These are phyloP conservation scores for Omphalea diandra DNA, from an alignment of 441 rosid genomes.

Conservation along the genomic window DNA sequence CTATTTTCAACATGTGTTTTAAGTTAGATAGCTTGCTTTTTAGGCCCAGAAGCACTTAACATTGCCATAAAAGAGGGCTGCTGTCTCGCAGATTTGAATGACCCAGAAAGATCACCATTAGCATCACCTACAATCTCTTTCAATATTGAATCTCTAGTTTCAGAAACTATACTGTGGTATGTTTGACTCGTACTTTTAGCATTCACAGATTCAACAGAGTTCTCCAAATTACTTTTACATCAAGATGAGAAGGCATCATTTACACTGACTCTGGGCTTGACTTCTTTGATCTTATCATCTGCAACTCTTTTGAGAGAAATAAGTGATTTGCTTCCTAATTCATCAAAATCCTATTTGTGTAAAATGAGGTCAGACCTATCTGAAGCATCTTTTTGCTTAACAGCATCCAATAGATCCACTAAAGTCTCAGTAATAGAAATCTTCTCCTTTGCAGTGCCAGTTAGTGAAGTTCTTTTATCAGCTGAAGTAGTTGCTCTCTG, in stretches of 20 bases:
- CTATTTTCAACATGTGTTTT: slow-evolving; percentile 60
- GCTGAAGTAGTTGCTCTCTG: slow-evolving; percentile 31
- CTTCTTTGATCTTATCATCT: slow-evolving; percentile 44
- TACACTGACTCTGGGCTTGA: slow-evolving; percentile 32
- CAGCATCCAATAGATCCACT: slow-evolving; percentile 34
- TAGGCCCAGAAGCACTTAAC: slow-evolving; percentile 56
- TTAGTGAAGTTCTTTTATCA: slow-evolving; percentile 36
- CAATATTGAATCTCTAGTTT: slow-evolving; percentile 41
- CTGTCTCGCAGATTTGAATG: slow-evolving; percentile 45
- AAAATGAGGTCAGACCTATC: slow-evolving; percentile 34
- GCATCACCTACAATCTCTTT: slow-evolving; percentile 51
- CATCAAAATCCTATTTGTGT: slow-evolving; percentile 40
- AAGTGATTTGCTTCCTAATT: slow-evolving; percentile 27
- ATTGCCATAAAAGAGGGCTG: slow-evolving; percentile 44
- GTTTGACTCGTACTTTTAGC: slow-evolving; percentile 35
- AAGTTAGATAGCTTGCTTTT: slow-evolving; percentile 93
- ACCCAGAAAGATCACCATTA: slow-evolving; percentile 53
- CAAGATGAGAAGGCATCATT: slow-evolving; percentile 35
- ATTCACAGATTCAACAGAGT: slow-evolving; percentile 32
- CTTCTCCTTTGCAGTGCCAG: slow-evolving; percentile 35
- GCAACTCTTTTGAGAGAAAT: slow-evolving; percentile 30
- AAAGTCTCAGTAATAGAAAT: slow-evolving; percentile 35
- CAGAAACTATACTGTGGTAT: slow-evolving; percentile 35
- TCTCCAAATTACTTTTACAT: slow-evolving; percentile 34
- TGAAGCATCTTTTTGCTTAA: slow-evolving; percentile 32